Evolutionary conservation across 2,329 filamentous ascomycete genomes (phyloP), one percentile per base, ranked within the genome.

Genomic region (Cladosporium oxysporum): DNA sequence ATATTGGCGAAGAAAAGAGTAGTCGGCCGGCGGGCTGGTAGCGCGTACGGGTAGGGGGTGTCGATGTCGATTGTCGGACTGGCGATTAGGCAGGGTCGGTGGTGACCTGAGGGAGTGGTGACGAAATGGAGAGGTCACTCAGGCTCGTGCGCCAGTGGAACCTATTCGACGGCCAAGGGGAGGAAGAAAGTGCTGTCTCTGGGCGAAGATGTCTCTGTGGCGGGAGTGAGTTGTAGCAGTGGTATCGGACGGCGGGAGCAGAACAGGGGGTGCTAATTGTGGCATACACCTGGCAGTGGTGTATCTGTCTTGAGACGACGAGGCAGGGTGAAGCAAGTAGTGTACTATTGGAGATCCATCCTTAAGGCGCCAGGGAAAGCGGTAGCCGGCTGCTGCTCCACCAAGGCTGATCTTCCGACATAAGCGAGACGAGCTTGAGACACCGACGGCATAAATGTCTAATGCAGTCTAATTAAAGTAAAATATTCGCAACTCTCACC

Each of bases 1-100:
- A 76, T 76, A 84, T 81, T 68, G 76, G 76, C 58, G 35, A 26
- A 16, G 10, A 63, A 26, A 57, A 28, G 26, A 41, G 4, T 10
- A 33, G 16, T 31, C 29, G 44, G 49, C 14, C 47, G 31, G 23
- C 47, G 29, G 61, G 50, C 50, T 41, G 35, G 49, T 63, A 28
- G 49, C 50, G 50, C 50, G 50, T 28, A 28, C 26, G 33, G 23
- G 31, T 47, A 31, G 50, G 31, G 23, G 35, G 50, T 47, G 41
- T 47, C 41, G 41, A 47, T 47, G 41, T 47, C 41, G 41, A 47
- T 47, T 47, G 41, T 47, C 41, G n/a, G 41, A 47, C 41, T 47
- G 41, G 41, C 41, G 41, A 47, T 47, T 47, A 23, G n/a, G 41
- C 41, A 47, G 41, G 41, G 41, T 37, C 35, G 61, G 50, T 44